phyloP scores from a whole-genome alignment of 306 rosid genomes.

The Glycyrrhiza uralensis region DNA sequence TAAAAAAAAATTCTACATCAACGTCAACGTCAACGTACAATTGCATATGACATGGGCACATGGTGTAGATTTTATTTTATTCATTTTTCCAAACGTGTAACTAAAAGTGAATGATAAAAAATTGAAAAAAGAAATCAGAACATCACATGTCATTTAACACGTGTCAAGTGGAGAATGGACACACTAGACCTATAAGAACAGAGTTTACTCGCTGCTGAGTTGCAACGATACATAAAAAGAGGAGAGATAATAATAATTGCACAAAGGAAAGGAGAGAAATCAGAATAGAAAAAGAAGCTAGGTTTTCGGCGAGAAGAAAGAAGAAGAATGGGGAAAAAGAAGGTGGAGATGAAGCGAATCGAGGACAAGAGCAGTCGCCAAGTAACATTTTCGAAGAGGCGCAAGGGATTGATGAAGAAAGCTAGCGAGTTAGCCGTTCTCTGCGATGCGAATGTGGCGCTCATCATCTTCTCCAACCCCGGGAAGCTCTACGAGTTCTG shows the following conservation, averaged over 20 bases:
- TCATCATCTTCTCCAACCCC: constrained; percentile 7
- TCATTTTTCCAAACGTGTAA: too few species aligned
- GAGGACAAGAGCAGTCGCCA: constrained; percentile 17
- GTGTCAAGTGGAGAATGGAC: too few species aligned
- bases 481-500: constrained; percentile 17
- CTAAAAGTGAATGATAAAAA: too few species aligned
- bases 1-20: too few species aligned
- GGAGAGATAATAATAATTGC: background rate
- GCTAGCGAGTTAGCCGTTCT: constrained; percentile 18
- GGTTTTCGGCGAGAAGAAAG: too few species aligned
- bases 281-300: background rate
- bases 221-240: background rate
- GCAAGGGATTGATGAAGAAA: constrained; percentile 24
- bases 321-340: constrained; percentile 24
- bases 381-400: constrained; percentile 24
- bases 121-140: too few species aligned
- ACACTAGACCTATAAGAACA: too few species aligned
- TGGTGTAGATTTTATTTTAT: too few species aligned
- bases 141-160: too few species aligned
- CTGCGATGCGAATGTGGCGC: constrained; percentile 17
- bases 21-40: too few species aligned
- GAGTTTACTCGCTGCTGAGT: background rate
- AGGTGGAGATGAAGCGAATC: constrained; percentile 17
- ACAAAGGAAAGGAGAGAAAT: background rate
- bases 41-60: too few species aligned